Evolutionary conservation across 306 rosid genomes (phyloP).

Genomic region (Ochetophila trinervis): DNA sequence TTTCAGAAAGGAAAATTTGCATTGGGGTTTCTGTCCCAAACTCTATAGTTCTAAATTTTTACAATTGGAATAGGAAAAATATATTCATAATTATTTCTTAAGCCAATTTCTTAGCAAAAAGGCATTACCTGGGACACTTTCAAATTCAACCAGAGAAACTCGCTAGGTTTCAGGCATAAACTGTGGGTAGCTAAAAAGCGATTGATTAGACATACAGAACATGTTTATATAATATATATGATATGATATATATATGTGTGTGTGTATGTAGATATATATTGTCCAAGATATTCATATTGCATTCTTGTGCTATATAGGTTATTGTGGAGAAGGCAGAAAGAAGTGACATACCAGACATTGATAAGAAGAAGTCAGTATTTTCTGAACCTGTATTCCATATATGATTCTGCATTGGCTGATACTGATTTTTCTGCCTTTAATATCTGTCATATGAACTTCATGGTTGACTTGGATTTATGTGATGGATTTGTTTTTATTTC

Average conservation of each 20-base stretch:
- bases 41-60: not conserved
- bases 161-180: not conserved
- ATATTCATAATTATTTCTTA: not conserved
- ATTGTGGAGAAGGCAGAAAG: conserved; percentile 87
- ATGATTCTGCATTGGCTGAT: not conserved
- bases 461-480: not conserved
- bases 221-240: not conserved
- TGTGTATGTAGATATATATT: not conserved
- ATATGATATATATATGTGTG: too few relatives aligned
- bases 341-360: conserved; percentile 83
- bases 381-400: conserved; percentile 1
- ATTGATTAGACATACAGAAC: not conserved
- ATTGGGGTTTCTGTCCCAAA: not conserved
- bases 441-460: not conserved
- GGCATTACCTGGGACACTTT: not conserved
- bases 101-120: not conserved
- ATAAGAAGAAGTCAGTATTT: conserved; percentile 76
- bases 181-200: not conserved
- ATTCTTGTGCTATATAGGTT: conserved; percentile 44
- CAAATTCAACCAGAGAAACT: not conserved
- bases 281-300: not conserved
- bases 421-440: not conserved
- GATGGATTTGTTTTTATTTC: not conserved
- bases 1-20: not conserved
- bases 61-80: too few relatives aligned